Conservation (phyloP, 192 early-diverging fungal genomes). For the Dissophora ornata region DNA sequence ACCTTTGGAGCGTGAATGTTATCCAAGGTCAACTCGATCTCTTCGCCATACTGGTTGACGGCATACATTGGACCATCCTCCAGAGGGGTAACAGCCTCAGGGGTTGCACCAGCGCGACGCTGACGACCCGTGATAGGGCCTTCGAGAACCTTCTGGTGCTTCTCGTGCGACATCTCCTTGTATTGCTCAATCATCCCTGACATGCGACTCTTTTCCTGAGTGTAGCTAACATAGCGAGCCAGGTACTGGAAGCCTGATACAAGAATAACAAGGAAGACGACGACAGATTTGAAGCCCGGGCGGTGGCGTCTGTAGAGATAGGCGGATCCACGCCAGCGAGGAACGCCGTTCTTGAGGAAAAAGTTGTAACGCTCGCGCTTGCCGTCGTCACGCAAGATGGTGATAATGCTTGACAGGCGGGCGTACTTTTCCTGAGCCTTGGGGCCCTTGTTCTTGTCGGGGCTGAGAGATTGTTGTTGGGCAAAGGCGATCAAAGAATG, state of each 20-base stretch:
- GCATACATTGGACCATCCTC: constrained; percentile 54
- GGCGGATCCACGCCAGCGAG: constrained; percentile 81
- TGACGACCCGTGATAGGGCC: constrained; percentile 55
- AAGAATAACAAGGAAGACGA: constrained; percentile 66
- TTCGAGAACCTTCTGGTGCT: constrained; percentile 46
- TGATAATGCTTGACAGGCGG: constrained; percentile 70
- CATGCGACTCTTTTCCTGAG: constrained; percentile 71
- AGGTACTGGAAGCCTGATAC: constrained; percentile 73
- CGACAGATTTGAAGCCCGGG: constrained; percentile 72
- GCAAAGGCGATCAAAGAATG: no score
- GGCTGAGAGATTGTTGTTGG: no score
- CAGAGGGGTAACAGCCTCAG: constrained; percentile 46
- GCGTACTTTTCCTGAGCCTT: constrained; percentile 71
- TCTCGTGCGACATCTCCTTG: constrained; percentile 53
- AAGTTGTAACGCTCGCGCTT: constrained; percentile 81
- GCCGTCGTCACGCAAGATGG: constrained; percentile 71
- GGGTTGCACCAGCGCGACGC: constrained; percentile 52
- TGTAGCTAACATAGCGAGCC: constrained; percentile 66
- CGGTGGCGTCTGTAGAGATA: constrained; percentile 79
- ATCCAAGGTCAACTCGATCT: constrained; percentile 46
- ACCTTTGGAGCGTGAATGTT: constrained; percentile 42
- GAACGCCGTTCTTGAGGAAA: constrained; percentile 84
- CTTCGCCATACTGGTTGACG: constrained; percentile 54
- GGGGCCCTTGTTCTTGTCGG: constrained; percentile 75
- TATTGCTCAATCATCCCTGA: constrained; percentile 55